Evolutionary conservation across 2,329 filamentous ascomycete genomes (phyloP), one percentile per base, ranked within the genome.

Genomic region (Alternaria novae-zelandiae): DNA sequence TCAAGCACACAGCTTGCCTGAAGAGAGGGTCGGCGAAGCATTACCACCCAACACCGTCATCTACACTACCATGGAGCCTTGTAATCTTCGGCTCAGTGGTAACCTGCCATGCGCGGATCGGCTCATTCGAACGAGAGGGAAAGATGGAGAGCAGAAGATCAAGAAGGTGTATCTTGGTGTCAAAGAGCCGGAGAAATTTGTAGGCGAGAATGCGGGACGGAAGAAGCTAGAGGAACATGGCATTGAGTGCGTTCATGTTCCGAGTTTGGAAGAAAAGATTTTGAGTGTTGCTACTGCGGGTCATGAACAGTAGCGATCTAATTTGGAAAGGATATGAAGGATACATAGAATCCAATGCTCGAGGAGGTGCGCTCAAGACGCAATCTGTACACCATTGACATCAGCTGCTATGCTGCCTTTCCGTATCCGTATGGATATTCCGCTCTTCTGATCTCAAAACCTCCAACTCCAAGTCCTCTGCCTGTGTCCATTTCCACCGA

Each of bases 61-160:
- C 12, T 98, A 97, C 80, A 97, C 96, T 1, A 97, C 94, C 1
- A 93, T 99, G 85, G 96, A 96, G 79, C 93, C 93, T 1, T 96
- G 93, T 77, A 90, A 87, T 57, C 84, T 89, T 72, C 85, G 93
- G 43, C 82, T 93, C 55, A 93, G 90, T 72, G 92, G 92, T 5
- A 94, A 94, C 74, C 73, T 88, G 57, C 86, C 91, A 0, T 96
- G 96, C 74, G 91, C 93, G 8, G 88, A 97, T 71, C 85, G 95
- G 57, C 91, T 99, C 23, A 81, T 96, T 44, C 76, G 78, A 30
- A 86, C 68, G 65, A 82, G 67, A 47, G 66, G 54, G 56, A 74
- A 66, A 68, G 75, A 55, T 83, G 74, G 91, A 20, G 83, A 83
- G 12, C 81, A 80, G 1, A 88, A 86, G 45, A 91, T 97, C 59